phyloP scores from a whole-genome alignment of 1,284 basidiomycete genomes.

The Pholiota adiposa region DNA sequence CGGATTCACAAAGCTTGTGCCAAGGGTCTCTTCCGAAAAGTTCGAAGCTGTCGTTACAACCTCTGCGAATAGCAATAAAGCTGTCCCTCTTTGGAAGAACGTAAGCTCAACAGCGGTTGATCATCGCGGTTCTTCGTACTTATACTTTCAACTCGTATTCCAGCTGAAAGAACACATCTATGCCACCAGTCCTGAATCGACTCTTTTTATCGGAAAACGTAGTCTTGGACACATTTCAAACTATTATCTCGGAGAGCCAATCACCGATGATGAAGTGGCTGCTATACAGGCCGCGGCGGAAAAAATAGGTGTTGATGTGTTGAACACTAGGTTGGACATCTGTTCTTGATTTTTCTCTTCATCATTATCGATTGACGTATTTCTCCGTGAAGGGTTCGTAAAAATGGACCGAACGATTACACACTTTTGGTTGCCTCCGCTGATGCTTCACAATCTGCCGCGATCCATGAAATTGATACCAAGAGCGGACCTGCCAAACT shows the following conservation, averaged over 20 bases:
- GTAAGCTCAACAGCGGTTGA: slow-evolving; percentile 35
- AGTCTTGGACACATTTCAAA: slow-evolving; percentile 77
- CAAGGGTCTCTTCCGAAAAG: slow-evolving; percentile 61
- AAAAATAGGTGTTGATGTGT: slow-evolving; percentile 68
- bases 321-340: slow-evolving; percentile 76
- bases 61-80: slow-evolving; percentile 60
- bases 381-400: slow-evolving; percentile 58
- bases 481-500: slow-evolving; percentile 48
- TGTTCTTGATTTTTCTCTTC: not conserved
- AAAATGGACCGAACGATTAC: slow-evolving; percentile 63
- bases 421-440: slow-evolving; percentile 77
- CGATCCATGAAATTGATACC: slow-evolving; percentile 50
- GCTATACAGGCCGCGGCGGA: slow-evolving; percentile 76
- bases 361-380: not conserved
- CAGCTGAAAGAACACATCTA: slow-evolving; percentile 80
- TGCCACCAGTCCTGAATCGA: slow-evolving; percentile 60
- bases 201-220: slow-evolving; percentile 79
- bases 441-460: slow-evolving; percentile 38
- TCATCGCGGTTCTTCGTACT: not conserved
- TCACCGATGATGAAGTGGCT: slow-evolving; percentile 76
- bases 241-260: slow-evolving; percentile 77
- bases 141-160: not conserved
- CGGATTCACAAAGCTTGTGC: slow-evolving; percentile 84
- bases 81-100: slow-evolving; percentile 63
- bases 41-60: slow-evolving; percentile 67